A percentile compares a stretch with the other conserved stretches of the same genome.
Conservation (phyloP, 2,329 filamentous ascomycete genomes). For the Myrmaecium sp. region DNA sequence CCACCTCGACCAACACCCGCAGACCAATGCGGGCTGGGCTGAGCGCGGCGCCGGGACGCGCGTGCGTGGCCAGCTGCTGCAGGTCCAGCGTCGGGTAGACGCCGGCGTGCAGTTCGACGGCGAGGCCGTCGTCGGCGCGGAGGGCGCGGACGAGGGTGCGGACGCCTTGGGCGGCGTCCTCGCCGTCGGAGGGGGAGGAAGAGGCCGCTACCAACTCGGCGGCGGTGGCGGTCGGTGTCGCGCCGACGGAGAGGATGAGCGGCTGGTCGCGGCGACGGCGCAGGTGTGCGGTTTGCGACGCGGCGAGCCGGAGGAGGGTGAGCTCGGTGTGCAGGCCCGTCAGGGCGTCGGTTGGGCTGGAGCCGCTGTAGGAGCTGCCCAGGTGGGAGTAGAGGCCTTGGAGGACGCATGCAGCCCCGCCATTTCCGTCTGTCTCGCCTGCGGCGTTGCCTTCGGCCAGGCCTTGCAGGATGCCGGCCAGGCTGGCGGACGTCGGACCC, state of each 20-base stretch:
- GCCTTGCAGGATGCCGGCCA: conserved; percentile 31
- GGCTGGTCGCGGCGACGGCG: conserved; percentile 20
- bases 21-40: conserved; percentile 44
- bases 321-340: conserved; percentile 44
- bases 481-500: conserved; percentile 29
- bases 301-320: conserved; percentile 31
- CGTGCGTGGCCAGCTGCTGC: conserved; percentile 61
- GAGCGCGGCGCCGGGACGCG: conserved; percentile 30
- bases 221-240: conserved; percentile 56
- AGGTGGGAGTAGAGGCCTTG: conserved; percentile 58
- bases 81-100: conserved; percentile 63
- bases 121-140: too few species aligned
- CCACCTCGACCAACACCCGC: conserved; percentile 54
- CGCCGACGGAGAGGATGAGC: conserved; percentile 51
- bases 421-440: conserved; percentile 12
- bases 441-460: conserved; percentile 30
- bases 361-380: conserved; percentile 49
- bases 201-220: conserved; percentile 27
- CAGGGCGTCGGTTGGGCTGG: conserved; percentile 40
- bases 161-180: not conserved
- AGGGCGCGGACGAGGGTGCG: too few species aligned
- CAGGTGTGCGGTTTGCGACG: too few species aligned
- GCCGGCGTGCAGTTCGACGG: conserved; percentile 58
- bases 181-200: not conserved
- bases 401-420: conserved; percentile 21